Evolutionary conservation across 148 eudicot species (phyloP).

Genomic region (Camellia japonica): DNA sequence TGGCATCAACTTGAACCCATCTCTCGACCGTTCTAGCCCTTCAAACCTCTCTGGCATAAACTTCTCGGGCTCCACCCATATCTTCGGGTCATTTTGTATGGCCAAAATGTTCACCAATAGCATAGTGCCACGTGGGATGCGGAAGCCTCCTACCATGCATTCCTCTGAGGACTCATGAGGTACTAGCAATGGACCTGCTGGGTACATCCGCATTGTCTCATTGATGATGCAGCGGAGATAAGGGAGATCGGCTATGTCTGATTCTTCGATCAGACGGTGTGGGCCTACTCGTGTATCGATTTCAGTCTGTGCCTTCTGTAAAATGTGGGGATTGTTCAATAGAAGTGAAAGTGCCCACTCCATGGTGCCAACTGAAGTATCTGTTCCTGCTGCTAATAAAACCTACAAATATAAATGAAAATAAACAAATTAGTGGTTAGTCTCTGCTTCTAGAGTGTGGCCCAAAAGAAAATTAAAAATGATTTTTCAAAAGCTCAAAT

Average conservation of each 20-base stretch:
- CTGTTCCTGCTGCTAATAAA: constrained; percentile 32
- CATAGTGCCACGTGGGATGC: constrained; percentile 34
- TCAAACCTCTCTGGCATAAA: constrained; percentile 44
- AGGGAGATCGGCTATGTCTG: constrained; percentile 29
- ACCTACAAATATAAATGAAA: neutral
- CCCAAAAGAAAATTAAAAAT: neutral
- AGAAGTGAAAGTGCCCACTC: constrained; percentile 44
- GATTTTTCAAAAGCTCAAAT: neutral
- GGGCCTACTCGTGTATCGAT: constrained; percentile 25
- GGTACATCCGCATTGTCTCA: constrained; percentile 43
- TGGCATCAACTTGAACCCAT: constrained; percentile 33
- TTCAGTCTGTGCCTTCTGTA: constrained; percentile 32
- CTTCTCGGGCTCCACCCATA: constrained; percentile 32
- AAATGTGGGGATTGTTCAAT: constrained; percentile 32
- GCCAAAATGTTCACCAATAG: constrained; percentile 43
- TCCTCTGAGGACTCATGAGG: constrained; percentile 29
- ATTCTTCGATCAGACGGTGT: constrained; percentile 27
- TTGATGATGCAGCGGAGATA: constrained; percentile 38
- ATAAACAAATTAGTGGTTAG: too few relatives aligned
- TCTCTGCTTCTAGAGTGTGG: too few relatives aligned
- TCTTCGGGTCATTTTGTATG: constrained; percentile 36
- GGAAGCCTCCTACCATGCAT: constrained; percentile 27
- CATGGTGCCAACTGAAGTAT: constrained; percentile 36
- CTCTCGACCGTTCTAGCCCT: constrained; percentile 2
- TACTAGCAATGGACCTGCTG: constrained; percentile 23